phyloP scores from a whole-genome alignment of 495 filamentous ascomycete species.

The Amphirosellinia nigrospora region DNA sequence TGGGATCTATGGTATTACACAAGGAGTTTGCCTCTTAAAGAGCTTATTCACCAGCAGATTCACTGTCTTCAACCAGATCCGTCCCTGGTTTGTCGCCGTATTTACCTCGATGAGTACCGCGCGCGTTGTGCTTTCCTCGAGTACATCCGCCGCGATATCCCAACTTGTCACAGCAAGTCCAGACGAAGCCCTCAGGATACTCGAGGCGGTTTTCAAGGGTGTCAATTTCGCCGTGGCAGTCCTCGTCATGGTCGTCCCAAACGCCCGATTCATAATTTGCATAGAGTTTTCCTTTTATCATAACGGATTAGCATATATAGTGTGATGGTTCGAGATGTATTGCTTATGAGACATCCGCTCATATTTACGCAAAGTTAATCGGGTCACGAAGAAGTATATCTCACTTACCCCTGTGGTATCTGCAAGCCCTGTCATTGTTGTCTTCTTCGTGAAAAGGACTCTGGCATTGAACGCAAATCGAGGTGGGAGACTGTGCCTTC shows the following conservation, averaged over 20 bases:
- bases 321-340: background rate
- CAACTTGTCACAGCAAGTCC: background rate
- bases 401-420: background rate
- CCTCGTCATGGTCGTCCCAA: constrained; percentile 1
- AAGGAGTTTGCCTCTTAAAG: background rate
- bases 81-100: background rate
- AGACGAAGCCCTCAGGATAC: background rate
- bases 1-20: background rate
- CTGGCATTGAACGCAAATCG: constrained; percentile 8
- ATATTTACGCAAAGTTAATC: background rate
- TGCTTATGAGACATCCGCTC: background rate
- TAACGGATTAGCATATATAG: background rate
- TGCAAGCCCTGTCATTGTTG: background rate
- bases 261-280: background rate
- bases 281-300: background rate
- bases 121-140: background rate
- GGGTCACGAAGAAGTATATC: background rate
- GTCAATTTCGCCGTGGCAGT: background rate
- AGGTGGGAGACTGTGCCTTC: background rate
- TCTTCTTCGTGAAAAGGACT: background rate
- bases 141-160: constrained; percentile 1
- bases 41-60: background rate
- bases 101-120: background rate
- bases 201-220: background rate
- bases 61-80: background rate